Conservation (phyloP, 371 early-diverging fungal genomes). For the Mucor racemosus region DNA sequence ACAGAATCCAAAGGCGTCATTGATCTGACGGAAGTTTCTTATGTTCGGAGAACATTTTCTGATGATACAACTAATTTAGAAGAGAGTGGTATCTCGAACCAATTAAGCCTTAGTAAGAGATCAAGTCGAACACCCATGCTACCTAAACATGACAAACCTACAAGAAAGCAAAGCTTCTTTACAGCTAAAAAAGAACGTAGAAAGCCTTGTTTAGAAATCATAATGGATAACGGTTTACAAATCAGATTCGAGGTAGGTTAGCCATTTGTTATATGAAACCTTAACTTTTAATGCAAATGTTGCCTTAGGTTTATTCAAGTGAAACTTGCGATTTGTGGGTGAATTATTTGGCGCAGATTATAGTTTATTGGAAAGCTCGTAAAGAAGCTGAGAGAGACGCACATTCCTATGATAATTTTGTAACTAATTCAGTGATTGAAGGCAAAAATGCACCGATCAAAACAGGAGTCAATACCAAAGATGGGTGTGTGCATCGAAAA, state of each 20-base stretch:
- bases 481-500: slow-evolving; percentile 6
- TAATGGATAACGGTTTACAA: slow-evolving; percentile 47
- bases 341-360: slow-evolving; percentile 45
- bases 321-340: slow-evolving; percentile 61
- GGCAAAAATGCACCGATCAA: slow-evolving; percentile 30
- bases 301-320: slow-evolving; percentile 42
- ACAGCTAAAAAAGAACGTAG: slow-evolving; percentile 19
- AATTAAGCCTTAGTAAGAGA: neutral
- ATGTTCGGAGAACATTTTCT: slow-evolving; percentile 35
- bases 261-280: no score
- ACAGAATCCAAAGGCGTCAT: slow-evolving; percentile 52
- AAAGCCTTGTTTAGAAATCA: slow-evolving; percentile 37
- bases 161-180: slow-evolving; percentile 3
- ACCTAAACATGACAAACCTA: neutral
- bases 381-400: slow-evolving; percentile 49
- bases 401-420: slow-evolving; percentile 32
- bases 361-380: slow-evolving; percentile 58
- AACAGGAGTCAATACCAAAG: neutral
- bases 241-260: slow-evolving; percentile 37
- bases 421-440: slow-evolving; percentile 30
- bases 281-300: neutral
- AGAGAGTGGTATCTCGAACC: neutral
- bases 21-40: slow-evolving; percentile 56
- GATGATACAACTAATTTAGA: neutral
- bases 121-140: slow-evolving; percentile 3